phyloP scores from a whole-genome alignment of 2,329 filamentous ascomycete genomes.

The Aureobasidium sp. region DNA sequence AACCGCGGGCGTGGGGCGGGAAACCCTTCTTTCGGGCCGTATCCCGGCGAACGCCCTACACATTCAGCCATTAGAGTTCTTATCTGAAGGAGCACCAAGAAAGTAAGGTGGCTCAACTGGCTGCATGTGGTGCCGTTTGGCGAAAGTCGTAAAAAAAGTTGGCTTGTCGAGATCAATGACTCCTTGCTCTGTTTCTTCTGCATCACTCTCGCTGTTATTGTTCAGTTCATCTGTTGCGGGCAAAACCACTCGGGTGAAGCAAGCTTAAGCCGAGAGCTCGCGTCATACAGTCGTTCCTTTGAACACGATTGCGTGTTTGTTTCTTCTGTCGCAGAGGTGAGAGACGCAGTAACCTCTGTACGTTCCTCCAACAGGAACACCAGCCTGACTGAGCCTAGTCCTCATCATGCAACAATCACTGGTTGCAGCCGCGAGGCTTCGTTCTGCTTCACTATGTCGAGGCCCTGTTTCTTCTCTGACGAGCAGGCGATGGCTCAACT shows the following conservation, averaged over 20 bases:
- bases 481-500: constrained; percentile 8
- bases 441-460: not conserved
- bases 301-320: not conserved
- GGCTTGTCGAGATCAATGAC: not conserved
- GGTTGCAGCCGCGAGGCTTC: constrained; percentile 11
- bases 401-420: constrained; percentile 5
- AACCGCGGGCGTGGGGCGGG: not conserved
- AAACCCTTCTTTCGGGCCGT: not conserved
- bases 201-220: not conserved
- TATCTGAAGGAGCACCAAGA: constrained; percentile 8
- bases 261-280: constrained; percentile 3
- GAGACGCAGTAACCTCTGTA: not conserved
- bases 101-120: constrained; percentile 1
- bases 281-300: not conserved
- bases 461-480: not conserved
- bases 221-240: not conserved
- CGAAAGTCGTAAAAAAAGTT: not conserved
- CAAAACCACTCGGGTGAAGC: constrained; percentile 8
- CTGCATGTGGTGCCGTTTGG: constrained; percentile 11
- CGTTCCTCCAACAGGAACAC: not conserved
- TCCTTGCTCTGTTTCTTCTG: not conserved
- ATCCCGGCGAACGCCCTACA: not conserved
- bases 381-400: not conserved
- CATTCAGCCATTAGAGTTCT: constrained; percentile 1
- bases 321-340: not conserved